Conservation (phyloP, 2,329 filamentous ascomycete genomes). For the Rutstroemia sp. region DNA sequence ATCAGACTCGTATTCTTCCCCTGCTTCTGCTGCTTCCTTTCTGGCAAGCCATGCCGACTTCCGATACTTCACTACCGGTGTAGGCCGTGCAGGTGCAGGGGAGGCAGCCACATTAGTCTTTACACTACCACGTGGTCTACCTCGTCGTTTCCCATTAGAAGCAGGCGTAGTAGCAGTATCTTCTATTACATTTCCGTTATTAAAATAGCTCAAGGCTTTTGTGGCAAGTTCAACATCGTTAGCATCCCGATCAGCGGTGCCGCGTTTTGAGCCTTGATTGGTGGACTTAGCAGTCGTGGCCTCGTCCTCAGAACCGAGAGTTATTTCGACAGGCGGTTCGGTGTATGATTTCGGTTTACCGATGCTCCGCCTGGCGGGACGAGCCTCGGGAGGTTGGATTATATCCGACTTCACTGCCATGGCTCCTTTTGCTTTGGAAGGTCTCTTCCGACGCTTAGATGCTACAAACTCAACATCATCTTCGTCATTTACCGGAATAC, state of each 20-base stretch:
- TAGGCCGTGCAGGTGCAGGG: not conserved
- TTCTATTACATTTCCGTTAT: constrained; percentile 4
- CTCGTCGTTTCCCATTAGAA: constrained; percentile 14
- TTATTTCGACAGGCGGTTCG: constrained; percentile 20
- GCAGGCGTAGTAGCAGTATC: not conserved
- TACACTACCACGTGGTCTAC: constrained; percentile 3
- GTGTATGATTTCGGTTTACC: constrained; percentile 17
- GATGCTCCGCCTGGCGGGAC: constrained; percentile 16
- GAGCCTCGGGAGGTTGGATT: constrained; percentile 11
- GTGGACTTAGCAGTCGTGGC: not conserved
- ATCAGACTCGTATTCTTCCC: not conserved
- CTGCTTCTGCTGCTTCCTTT: constrained; percentile 17
- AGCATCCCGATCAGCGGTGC: constrained; percentile 1
- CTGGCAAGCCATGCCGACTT: constrained; percentile 25
- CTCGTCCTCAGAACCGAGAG: constrained; percentile 4
- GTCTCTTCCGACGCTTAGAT: constrained; percentile 21
- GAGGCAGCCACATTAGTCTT: not conserved
- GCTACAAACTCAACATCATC: constrained; percentile 24
- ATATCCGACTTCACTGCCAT: not conserved
- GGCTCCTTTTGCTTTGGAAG: constrained; percentile 11
- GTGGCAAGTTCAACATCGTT: constrained; percentile 18
- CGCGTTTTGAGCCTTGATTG: not conserved
- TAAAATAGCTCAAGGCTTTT: constrained; percentile 17
- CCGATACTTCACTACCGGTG: constrained; percentile 12
- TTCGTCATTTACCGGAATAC: constrained; percentile 14